Evolutionary conservation across 1,284 basidiomycete species (phyloP), one percentile per base, ranked within the genome.

Genomic region (Fomitopsis betulina): DNA sequence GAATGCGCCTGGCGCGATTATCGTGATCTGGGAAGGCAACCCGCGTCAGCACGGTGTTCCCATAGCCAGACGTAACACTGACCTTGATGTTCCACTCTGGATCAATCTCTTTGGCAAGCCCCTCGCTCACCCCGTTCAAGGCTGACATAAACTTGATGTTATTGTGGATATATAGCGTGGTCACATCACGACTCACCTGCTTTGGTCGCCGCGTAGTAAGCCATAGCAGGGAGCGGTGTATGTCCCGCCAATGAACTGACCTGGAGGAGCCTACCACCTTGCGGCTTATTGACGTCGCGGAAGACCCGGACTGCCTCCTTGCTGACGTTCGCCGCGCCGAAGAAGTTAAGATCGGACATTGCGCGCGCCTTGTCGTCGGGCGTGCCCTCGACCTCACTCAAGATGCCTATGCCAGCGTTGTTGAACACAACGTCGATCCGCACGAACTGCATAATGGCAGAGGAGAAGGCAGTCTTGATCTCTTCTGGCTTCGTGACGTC

Each of bases 351-450:
- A 9, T 76, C 74, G 53, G 76, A 73, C 55, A 74, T 37, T 0
- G 45, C 60, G 1, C 71, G 67, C 0, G 72, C 75, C 1, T 43
- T 58, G 10, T 67, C 64, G 2, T 74, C 70, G 0, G 71, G 67
- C 3, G 67, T 69, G 19, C 63, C 67, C 58, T 78, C 76, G 17
- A 74, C 65, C 59, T 78, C 75, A 19, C 68, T 69, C 7, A 71
- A 19, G 8, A 68, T 52, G 8, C 43, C 58, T 37, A 45, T 64
- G 2, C 68, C 75, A 1, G 78, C 78, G 54, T 79, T 80, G 65
- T 78, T 80, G 58, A 76, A 70, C 5, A 79, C 73, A 12, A 80
- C 72, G 54, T 79, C 77, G 19, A 79, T 58, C 13, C 75, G 68
- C 9, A 75, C 78, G 60, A 78, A 79, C 25, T 61, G 57, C 0